Conservation (phyloP, 352 stramenopile genomes). For the Phytophthora sojae region DNA sequence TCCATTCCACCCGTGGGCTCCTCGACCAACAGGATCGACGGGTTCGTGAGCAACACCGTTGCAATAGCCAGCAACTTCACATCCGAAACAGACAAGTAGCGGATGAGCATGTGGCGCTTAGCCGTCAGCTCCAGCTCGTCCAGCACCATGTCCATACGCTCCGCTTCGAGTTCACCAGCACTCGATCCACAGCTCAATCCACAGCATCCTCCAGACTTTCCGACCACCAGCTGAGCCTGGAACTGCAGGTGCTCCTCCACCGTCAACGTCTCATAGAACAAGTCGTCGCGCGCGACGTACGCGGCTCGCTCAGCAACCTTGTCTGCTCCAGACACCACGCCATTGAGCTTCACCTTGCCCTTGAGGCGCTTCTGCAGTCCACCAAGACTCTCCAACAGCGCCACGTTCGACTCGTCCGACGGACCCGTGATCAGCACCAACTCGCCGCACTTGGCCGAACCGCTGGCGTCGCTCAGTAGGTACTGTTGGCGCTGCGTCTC, state of each 20-base stretch:
- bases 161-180: slow-evolving; percentile 10
- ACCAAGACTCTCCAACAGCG: slow-evolving; percentile 38
- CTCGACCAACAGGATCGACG: slow-evolving; percentile 86
- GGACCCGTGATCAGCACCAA: slow-evolving; percentile 42
- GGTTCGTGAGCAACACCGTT: slow-evolving; percentile 81
- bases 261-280: slow-evolving; percentile 49
- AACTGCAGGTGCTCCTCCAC: slow-evolving; percentile 46
- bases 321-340: slow-evolving; percentile 2
- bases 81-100: slow-evolving; percentile 45
- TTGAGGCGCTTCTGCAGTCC: slow-evolving; percentile 26
- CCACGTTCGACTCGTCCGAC: slow-evolving; percentile 31
- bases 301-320: slow-evolving; percentile 18
- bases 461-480: slow-evolving; percentile 38
- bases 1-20: slow-evolving; percentile 81
- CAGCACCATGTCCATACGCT: slow-evolving; percentile 38
- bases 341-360: slow-evolving; percentile 42
- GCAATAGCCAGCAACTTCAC: slow-evolving; percentile 86
- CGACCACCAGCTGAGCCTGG: slow-evolving; percentile 35
- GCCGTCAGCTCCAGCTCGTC: slow-evolving; percentile 37
- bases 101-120: slow-evolving; percentile 41
- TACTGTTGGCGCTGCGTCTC: slow-evolving; percentile 12
- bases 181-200: slow-evolving; percentile 12
- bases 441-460: slow-evolving; percentile 39
- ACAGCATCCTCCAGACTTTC: slow-evolving; percentile 8
- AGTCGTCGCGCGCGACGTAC: slow-evolving; percentile 31